A percentile compares a stretch with the other conserved stretches of the same genome.
Conservation (phyloP, 352 stramenopile genomes). For the Globisporangium middletonii region DNA sequence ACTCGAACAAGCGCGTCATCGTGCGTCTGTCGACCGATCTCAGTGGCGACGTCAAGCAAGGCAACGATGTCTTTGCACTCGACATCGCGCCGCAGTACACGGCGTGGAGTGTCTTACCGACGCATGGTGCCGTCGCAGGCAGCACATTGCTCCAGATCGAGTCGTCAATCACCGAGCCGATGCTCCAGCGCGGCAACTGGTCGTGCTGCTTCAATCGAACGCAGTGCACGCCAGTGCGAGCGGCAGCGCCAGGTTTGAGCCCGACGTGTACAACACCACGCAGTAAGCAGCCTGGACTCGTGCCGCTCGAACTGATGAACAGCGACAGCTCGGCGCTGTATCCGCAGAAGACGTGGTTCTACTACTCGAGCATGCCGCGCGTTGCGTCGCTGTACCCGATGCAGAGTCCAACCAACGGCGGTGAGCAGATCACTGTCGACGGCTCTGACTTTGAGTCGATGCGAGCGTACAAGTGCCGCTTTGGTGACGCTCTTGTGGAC, state of each 20-base stretch:
- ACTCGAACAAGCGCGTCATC: conserved; percentile 6
- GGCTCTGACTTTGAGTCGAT: conserved; percentile 23
- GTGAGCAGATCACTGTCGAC: conserved; percentile 18
- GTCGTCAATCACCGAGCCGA: not conserved
- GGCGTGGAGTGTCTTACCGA: conserved; percentile 23
- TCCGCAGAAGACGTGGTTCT: conserved; percentile 26
- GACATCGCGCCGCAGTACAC: not conserved
- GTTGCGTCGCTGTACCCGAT: conserved; percentile 19
- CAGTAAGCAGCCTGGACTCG: conserved; percentile 12
- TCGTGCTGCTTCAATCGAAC: conserved; percentile 31
- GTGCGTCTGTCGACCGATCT: conserved; percentile 27
- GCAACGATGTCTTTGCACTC: conserved; percentile 1
- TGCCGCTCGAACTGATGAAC: conserved; percentile 17
- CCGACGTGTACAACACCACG: conserved; percentile 17
- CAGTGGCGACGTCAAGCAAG: conserved; percentile 5
- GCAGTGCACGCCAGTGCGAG: conserved; percentile 16
- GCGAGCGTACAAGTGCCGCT: conserved; percentile 19
- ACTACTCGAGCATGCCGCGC: conserved; percentile 19
- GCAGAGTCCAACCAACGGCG: conserved; percentile 14
- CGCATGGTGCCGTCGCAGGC: conserved; percentile 11
- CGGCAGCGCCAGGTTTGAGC: not conserved
- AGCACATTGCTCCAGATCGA: conserved; percentile 9
- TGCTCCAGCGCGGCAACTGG: conserved; percentile 12
- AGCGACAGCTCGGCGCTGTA: not conserved
- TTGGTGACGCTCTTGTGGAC: conserved; percentile 17